Evolutionary conservation across 2,329 filamentous ascomycete species (phyloP).

Genomic region (Colletotrichum sp.): DNA sequence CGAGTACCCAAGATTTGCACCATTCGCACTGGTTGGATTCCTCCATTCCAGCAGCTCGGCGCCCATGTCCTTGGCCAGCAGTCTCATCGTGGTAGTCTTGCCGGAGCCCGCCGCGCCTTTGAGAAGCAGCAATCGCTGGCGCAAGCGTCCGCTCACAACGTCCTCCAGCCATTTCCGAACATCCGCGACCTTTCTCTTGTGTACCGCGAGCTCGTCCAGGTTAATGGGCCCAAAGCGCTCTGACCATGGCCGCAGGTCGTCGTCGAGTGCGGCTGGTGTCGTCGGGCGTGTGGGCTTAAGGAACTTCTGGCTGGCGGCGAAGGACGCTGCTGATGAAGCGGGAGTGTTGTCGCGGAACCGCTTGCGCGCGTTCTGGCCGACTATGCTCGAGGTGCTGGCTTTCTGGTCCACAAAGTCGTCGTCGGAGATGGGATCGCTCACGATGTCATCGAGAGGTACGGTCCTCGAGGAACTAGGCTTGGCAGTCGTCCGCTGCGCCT

Average conservation of each 20-base stretch:
- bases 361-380: constrained; percentile 62
- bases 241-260: constrained; percentile 80
- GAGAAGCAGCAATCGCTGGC: constrained; percentile 79
- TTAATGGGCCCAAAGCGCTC: constrained; percentile 80
- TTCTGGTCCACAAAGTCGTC: constrained; percentile 60
- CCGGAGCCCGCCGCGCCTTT: constrained; percentile 91
- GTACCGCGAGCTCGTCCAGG: constrained; percentile 86
- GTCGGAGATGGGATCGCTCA: constrained; percentile 64
- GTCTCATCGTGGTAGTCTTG: constrained; percentile 85
- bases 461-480: constrained; percentile 29
- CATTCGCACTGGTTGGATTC: constrained; percentile 72
- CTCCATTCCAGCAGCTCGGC: constrained; percentile 88
- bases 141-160: constrained; percentile 68
- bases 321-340: background rate
- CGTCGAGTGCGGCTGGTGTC: constrained; percentile 37
- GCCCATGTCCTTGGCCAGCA: constrained; percentile 79
- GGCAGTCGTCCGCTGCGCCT: constrained; percentile 52
- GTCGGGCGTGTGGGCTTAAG: constrained; percentile 45
- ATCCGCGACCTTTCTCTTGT: constrained; percentile 92
- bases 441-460: constrained; percentile 52
- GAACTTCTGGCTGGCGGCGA: constrained; percentile 56
- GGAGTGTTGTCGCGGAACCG: constrained; percentile 45
- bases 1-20: constrained; percentile 64
- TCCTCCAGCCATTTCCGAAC: constrained; percentile 83
- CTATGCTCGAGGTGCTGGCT: constrained; percentile 56